Percentiles rank a stretch among this genome's conserved stretches.
These are phyloP conservation scores for Gilbertella persicaria DNA, from an alignment of 371 early-diverging fungal species.

Conservation along the genomic window DNA sequence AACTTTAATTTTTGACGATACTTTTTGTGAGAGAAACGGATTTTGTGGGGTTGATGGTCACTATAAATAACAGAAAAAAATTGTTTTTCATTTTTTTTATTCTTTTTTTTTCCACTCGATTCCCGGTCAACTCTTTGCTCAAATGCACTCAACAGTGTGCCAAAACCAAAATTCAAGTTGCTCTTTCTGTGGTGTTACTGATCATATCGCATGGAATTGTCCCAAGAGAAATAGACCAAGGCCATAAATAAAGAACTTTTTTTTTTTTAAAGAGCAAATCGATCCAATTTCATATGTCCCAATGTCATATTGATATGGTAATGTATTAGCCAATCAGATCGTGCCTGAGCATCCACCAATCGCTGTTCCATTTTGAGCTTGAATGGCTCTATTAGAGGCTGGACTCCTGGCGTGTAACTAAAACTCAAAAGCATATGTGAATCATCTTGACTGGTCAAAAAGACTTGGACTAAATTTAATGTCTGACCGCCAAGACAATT, in stretches of 20 bases:
- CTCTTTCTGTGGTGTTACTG: conserved; percentile 36
- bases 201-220: conserved; percentile 49
- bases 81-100: not conserved
- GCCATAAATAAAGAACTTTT: not conserved
- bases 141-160: not conserved
- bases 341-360: conserved; percentile 5
- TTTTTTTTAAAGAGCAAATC: conserved; percentile 25
- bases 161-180: conserved; percentile 25
- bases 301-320: conserved; percentile 4
- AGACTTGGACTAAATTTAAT: conserved; percentile 26
- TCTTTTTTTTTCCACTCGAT: no score
- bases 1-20: not conserved
- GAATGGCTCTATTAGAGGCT: not conserved
- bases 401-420: conserved; percentile 26
- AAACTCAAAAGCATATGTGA: conserved; percentile 33
- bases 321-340: conserved; percentile 11
- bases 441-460: conserved; percentile 7
- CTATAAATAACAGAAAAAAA: not conserved
- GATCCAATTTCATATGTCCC: conserved; percentile 19
- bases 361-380: conserved; percentile 15
- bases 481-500: conserved; percentile 38
- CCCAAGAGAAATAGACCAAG: conserved; percentile 46
- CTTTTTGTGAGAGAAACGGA: not conserved
- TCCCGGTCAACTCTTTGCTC: not conserved
- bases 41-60: no score